Base-by-base conservation (phyloP, 2,329 filamentous ascomycete genomes). In the Neonectria punicea region DNA sequence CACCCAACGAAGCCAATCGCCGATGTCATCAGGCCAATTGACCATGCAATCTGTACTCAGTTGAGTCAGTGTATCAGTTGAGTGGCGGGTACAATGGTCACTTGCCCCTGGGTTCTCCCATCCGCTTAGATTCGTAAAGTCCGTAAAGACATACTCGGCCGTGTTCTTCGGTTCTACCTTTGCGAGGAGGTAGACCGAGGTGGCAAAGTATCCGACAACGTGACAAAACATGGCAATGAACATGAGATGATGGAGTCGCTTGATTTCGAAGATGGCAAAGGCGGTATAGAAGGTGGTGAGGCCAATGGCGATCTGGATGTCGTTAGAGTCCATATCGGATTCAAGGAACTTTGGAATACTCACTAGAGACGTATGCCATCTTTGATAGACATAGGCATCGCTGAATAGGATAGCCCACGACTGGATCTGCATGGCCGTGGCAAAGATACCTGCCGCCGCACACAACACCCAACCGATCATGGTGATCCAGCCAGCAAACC, bases 51-150 rank as follows among this genome's bases (percentile, higher is more conserved):
- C 61, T 63, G 44, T 7, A 14, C 4, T 4, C 43, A 10, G 8
- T 25, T 43, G 13, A 22, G 9, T 32, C 4, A 39, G 11, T 20
- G 8, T 36, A 30, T 16, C 3, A 10, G 8, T 5, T 14, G 25
- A 30, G 25, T 3, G n/a, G 14, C 8, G 9, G 8, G 3, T 9
- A 8, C 5, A 2, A 3, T 5, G 34, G n/a, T 70, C 25, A 69
- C 69, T 16, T 66, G 67, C 53, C n/a, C 54, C 61, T 11, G 61
- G 56, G 22, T 32, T 58, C n/a, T 58, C 47, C 61, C 61, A 63
- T 1, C 61, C 61, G 20, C 61, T 58, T 20, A 63, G 14, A 22
- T 63, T 63, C 2, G 54, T 58, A 43, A 49, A 63, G 49, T 63
- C 61, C 1, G 20, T 54, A 36, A 63, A 63, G 20, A 63, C 61